Base-by-base conservation (phyloP, 257 asterid genomes). In the Solanum medicagineum region DNA sequence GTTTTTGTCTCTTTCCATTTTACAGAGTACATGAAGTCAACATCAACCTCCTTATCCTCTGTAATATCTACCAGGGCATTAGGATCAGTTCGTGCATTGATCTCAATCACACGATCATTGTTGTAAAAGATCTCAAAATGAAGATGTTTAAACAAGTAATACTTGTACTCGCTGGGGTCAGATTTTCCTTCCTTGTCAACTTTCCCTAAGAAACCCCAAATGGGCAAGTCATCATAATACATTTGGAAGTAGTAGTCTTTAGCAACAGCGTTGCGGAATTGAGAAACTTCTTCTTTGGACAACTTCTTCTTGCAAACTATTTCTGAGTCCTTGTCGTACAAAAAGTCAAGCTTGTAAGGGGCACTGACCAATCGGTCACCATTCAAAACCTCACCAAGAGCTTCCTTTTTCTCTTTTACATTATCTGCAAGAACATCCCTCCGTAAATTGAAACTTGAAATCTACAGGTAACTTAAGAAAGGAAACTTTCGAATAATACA, bases 1-100 rank as follows among this genome's bases (percentile, higher is more conserved):
- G 36, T 88, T 59, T 66, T 81, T 9, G 90, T 85, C 85, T 83
- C 90, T 80, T 85, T 86, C 90, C 90, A 88, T 88, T 88, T 88
- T 9, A 85, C 90, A 69, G 87, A 54, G 60, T 88, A 88, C 85
- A 81, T 66, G 84, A 88, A 88, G 20, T 88, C 90, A 20, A 86
- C 87, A 83, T 88, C 88, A 22, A 80, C 88, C 77, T 83, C 88
- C 10, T 88, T 88, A 70, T 85, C 90, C 73, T 83, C 88, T 15
- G 90, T 88, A 13, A 88, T 68, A 63, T 88, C 88, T 51, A 87
- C 83, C 47, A 87, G 84, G 75, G 86, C 86, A 84, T 74, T 45
- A 24, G 83, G 86, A 70, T 84, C 86, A 84, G 86, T 84, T 22
- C 86, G 86, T 69, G 86, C 86, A 36, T 84, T 84, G 86, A 84